Evolutionary conservation across 2,329 filamentous ascomycete species (phyloP).

Genomic region (Fusarium albidum): DNA sequence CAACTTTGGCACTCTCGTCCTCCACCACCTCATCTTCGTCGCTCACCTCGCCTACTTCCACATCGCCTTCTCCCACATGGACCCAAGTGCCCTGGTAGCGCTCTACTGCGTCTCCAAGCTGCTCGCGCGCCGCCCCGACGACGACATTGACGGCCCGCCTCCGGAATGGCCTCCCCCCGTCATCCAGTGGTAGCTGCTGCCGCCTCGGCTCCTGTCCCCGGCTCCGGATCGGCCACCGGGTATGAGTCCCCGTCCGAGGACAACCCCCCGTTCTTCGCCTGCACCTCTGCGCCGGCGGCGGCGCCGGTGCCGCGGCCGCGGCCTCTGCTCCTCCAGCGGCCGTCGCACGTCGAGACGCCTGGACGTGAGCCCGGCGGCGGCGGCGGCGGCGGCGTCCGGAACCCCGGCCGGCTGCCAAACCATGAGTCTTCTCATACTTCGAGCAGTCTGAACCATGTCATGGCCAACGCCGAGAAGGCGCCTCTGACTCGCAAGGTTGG

Average conservation of each 20-base stretch:
- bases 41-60: conserved; percentile 62
- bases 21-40: conserved; percentile 62
- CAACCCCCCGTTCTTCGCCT: conserved; percentile 41
- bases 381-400: conserved; percentile 9
- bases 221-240: conserved; percentile 26
- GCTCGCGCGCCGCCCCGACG: conserved; percentile 57
- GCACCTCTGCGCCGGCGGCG: conserved; percentile 15
- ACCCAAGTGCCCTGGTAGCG: conserved; percentile 54
- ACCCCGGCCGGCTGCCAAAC: conserved; percentile 17
- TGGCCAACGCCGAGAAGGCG: conserved; percentile 43
- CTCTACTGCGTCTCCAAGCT: conserved; percentile 60
- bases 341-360: conserved; percentile 22
- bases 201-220: conserved; percentile 16
- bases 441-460: conserved; percentile 44
- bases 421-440: conserved; percentile 26
- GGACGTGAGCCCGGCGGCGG: background rate
- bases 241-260: conserved; percentile 52
- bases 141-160: conserved; percentile 53
- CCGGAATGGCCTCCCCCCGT: conserved; percentile 47
- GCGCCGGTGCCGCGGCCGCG: conserved; percentile 5
- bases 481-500: conserved; percentile 46
- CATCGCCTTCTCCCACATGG: conserved; percentile 58
- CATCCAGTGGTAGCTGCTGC: conserved; percentile 40
- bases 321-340: conserved; percentile 28
- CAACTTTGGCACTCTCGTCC: conserved; percentile 60